These are phyloP conservation scores for Auricularia sp. DNA, from an alignment of 768 basidiomycete species.

Conservation along the genomic window DNA sequence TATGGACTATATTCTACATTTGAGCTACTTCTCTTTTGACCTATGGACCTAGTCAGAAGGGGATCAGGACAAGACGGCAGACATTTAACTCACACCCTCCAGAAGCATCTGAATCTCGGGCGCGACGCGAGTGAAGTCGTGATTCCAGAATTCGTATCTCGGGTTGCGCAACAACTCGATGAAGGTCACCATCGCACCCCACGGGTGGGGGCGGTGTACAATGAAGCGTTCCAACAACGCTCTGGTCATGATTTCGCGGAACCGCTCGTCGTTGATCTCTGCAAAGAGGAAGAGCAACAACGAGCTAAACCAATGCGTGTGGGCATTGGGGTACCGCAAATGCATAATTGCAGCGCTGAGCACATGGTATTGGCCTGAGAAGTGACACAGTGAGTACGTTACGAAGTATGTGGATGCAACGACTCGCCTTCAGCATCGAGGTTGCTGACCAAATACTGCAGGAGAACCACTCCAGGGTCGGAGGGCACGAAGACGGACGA, in stretches of 20 bases:
- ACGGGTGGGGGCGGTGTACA: constrained; percentile 91
- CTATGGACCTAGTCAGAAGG: not conserved
- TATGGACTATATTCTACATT: not conserved
- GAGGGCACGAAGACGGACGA: constrained; percentile 69
- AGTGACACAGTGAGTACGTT: constrained; percentile 3
- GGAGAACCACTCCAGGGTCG: constrained; percentile 75
- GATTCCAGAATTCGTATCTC: constrained; percentile 87
- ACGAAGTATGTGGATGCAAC: not conserved
- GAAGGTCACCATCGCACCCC: constrained; percentile 90
- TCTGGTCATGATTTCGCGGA: constrained; percentile 76
- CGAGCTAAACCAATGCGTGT: constrained; percentile 96
- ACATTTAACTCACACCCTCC: constrained; percentile 53
- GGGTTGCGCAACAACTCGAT: constrained; percentile 87
- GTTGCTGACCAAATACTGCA: constrained; percentile 74
- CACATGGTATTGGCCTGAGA: constrained; percentile 85
- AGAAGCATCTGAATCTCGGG: constrained; percentile 80
- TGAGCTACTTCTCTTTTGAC: not conserved
- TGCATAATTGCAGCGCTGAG: constrained; percentile 89
- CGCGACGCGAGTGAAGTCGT: constrained; percentile 73
- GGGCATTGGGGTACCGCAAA: constrained; percentile 94
- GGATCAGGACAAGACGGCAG: not conserved
- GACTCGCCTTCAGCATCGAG: constrained; percentile 83
- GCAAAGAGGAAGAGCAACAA: constrained; percentile 80
- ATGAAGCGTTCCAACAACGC: constrained; percentile 91
- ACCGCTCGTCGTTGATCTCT: constrained; percentile 66